phyloP scores from a whole-genome alignment of 805 yeast genomes.

The Saccharomycopsis lassenensis region DNA sequence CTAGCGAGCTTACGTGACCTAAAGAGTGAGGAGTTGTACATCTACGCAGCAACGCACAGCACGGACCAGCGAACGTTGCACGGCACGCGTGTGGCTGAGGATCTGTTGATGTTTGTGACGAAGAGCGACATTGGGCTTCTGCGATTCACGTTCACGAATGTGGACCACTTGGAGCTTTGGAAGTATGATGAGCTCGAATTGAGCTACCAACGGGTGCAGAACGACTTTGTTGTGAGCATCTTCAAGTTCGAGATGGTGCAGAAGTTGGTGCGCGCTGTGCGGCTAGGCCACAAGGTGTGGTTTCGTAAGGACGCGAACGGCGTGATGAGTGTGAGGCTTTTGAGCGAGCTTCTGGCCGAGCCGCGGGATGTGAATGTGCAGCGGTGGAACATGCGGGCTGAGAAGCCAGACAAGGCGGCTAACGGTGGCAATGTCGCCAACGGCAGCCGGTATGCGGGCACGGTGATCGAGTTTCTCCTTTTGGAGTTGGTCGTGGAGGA shows the following conservation, averaged over 20 bases:
- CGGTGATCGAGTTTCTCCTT: constrained; percentile 15
- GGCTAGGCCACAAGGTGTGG: constrained; percentile 40
- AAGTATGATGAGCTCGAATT: constrained; percentile 23
- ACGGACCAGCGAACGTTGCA: constrained; percentile 22
- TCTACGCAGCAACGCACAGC: constrained; percentile 29
- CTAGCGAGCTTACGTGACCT: constrained; percentile 47
- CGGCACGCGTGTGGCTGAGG: constrained; percentile 24
- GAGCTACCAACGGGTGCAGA: constrained; percentile 20
- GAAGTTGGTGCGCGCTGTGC: constrained; percentile 38
- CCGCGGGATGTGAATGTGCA: too few relatives aligned
- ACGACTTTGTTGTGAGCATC: constrained; percentile 30
- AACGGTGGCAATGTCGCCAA: too few relatives aligned
- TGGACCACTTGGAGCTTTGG: constrained; percentile 45
- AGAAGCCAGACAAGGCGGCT: too few relatives aligned
- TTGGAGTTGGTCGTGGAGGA: constrained; percentile 15
- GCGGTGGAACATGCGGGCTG: too few relatives aligned
- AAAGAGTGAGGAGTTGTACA: constrained; percentile 38
- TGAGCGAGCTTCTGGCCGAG: too few relatives aligned
- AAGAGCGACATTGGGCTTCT: constrained; percentile 66
- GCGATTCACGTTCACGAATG: constrained; percentile 52
- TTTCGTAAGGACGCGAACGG: constrained; percentile 46
- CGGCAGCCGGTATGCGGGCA: constrained; percentile 12
- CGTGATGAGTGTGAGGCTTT: constrained; percentile 33
- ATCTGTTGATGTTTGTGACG: constrained; percentile 47
- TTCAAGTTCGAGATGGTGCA: constrained; percentile 40